Conservation (phyloP, 2,329 filamentous ascomycete genomes). For the Ophiobolus disseminans region DNA sequence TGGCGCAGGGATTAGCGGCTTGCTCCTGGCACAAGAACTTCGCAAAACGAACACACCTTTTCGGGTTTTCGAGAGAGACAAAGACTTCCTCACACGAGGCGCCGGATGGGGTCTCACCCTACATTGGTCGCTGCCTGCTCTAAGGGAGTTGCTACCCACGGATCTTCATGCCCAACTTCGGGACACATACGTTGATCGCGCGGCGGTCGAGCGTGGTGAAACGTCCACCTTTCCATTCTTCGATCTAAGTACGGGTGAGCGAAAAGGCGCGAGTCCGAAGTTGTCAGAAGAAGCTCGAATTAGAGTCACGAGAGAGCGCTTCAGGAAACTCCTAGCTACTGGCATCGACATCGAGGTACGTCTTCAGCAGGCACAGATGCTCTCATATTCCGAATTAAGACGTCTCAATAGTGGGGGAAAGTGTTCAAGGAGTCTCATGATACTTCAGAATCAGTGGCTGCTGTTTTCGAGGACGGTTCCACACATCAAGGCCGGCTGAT, state of each 20-base stretch:
- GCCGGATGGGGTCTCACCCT: constrained; percentile 31
- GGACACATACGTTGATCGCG: constrained; percentile 17
- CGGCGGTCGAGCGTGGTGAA: constrained; percentile 15
- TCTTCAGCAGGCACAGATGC: too few species aligned
- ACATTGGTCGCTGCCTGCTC: constrained; percentile 18
- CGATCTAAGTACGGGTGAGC: constrained; percentile 17
- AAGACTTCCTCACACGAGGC: constrained; percentile 11
- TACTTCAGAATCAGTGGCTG: constrained; percentile 1
- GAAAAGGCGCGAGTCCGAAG: constrained; percentile 6
- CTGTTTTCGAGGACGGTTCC: constrained; percentile 18
- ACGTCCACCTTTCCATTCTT: constrained; percentile 18
- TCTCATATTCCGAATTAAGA: neutral
- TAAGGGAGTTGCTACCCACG: constrained; percentile 11
- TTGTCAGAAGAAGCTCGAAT: constrained; percentile 10
- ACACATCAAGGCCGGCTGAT: constrained; percentile 10
- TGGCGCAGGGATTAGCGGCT: constrained; percentile 30
- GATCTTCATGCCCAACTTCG: constrained; percentile 9
- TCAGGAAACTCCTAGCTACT: constrained; percentile 13
- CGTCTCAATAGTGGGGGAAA: constrained; percentile 19
- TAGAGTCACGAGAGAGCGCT: constrained; percentile 13
- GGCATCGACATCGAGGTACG: constrained; percentile 12
- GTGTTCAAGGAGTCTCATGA: constrained; percentile 4
- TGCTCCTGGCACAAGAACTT: constrained; percentile 31
- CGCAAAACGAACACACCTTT: constrained; percentile 25
- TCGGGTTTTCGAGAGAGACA: constrained; percentile 31